Evolutionary conservation across 257 asterid species (phyloP), one percentile per base, ranked within the genome.

Genomic region (Scutellaria galericulata): DNA sequence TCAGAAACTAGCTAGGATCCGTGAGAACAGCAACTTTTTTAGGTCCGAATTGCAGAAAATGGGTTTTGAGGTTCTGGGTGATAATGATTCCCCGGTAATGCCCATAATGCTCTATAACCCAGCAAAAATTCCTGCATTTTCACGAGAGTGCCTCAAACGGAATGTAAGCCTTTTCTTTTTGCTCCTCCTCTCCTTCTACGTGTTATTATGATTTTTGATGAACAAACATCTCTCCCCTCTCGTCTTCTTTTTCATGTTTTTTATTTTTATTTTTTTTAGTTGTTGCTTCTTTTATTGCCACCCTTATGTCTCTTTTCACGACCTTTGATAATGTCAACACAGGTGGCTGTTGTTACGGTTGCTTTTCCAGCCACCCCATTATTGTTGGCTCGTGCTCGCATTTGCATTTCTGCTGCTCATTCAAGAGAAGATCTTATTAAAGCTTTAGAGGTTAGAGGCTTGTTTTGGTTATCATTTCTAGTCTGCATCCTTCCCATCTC

Each of bases 21-120:
- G 98, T 12, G 99, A 94, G 77, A 94, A 94, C 42, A 83, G 98
- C 87, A 94, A 94, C 72, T 94, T 91, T 77, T 94, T 88, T 90
- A 79, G 99, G 62, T 86, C 96, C 1, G 97, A 94, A 75, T 69
- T 94, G 83, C 95, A 91, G 79, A 94, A 94, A 86, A 94, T 89
- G 98, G 99, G 99, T 53, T 94, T 94, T 75, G 99, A 94, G 83
- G 99, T 94, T 78, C 83, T 94, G 64, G 99, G 99, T 58, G 99
- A 91, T 86, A 88, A 94, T 66, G 99, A 94, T 44, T 72, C 84
- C 50, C 95, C 97, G 52, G 91, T 89, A 14, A 88, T 92, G 95
- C 96, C 97, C 48, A 84, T 92, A 77, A 89, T 92, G 97, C 89
- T 92, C 72, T 92, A 90, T 56, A 92, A 88, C 73, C 97, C 97